These are phyloP conservation scores for Spatholobus suberectus DNA, from an alignment of 306 rosid species.

Conservation along the genomic window DNA sequence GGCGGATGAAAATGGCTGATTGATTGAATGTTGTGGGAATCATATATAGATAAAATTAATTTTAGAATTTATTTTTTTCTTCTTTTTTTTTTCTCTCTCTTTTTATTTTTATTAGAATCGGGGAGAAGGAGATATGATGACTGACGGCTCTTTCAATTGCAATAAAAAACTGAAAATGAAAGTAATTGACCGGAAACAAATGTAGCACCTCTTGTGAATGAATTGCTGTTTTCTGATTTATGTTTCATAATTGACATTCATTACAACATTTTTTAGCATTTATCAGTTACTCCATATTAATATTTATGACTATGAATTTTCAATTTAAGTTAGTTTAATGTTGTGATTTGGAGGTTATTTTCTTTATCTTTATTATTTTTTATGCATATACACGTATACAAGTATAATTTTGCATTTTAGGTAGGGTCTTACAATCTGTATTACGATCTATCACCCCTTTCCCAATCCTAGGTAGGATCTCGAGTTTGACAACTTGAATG, in stretches of 20 bases:
- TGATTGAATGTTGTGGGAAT: not conserved
- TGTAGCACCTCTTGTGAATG: not conserved
- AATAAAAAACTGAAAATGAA: not conserved
- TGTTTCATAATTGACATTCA: not conserved
- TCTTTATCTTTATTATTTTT: not conserved
- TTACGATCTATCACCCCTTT: not conserved
- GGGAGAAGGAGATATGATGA: not conserved
- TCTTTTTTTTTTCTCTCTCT: not conserved
- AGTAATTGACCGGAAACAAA: not conserved
- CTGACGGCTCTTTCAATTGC: not conserved
- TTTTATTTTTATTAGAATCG: not conserved
- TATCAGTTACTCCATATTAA: not conserved
- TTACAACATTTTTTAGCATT: no score
- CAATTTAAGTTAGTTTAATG: not conserved
- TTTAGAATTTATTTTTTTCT: not conserved
- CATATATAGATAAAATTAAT: not conserved
- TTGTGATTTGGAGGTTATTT: not conserved
- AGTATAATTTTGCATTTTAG: not conserved
- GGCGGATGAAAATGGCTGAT: not conserved
- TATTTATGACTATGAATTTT: not conserved
- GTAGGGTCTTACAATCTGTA: not conserved
- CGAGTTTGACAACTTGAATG: not conserved
- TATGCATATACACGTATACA: not conserved
- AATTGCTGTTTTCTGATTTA: not conserved
- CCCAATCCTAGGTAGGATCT: not conserved